A percentile compares a stretch with the other conserved stretches of the same genome.
Conservation (phyloP, 1,139 yeast species). For the Scheffersomyces insectosa region DNA sequence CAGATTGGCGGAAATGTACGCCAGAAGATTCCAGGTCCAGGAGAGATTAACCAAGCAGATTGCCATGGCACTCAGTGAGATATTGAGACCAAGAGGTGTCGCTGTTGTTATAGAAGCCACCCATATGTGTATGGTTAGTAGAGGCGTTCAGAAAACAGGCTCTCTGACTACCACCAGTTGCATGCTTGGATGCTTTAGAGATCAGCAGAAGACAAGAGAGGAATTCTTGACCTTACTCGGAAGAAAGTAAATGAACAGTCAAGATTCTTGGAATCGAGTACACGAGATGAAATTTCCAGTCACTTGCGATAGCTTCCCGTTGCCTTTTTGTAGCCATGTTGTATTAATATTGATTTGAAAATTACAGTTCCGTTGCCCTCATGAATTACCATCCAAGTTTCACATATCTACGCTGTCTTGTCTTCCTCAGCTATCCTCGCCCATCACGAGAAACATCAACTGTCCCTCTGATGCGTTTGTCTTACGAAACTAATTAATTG, state of each 20-base stretch:
- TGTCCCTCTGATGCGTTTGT: slow-evolving; percentile 6
- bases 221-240: slow-evolving; percentile 86
- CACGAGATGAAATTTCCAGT: too few relatives aligned
- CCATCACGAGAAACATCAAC: slow-evolving; percentile 15
- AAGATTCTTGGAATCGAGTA: background rate
- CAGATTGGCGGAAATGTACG: slow-evolving; percentile 93
- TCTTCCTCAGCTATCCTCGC: background rate
- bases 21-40: slow-evolving; percentile 93
- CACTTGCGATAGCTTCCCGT: too few relatives aligned
- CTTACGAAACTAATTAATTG: slow-evolving; percentile 6
- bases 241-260: slow-evolving; percentile 32
- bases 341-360: too few relatives aligned
- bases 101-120: slow-evolving; percentile 98
- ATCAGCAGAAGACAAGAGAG: slow-evolving; percentile 92
- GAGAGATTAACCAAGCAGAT: slow-evolving; percentile 95
- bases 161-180: slow-evolving; percentile 93
- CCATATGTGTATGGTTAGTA: slow-evolving; percentile 99
- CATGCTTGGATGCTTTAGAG: slow-evolving; percentile 94
- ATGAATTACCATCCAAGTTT: background rate
- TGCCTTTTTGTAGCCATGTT: too few relatives aligned
- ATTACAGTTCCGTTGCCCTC: too few relatives aligned
- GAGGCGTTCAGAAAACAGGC: slow-evolving; percentile 96
- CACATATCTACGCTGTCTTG: background rate
- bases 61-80: slow-evolving; percentile 92
- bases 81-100: slow-evolving; percentile 91